Base-by-base conservation (phyloP, 305 asterid genomes). In the Fraxinus albicans region DNA sequence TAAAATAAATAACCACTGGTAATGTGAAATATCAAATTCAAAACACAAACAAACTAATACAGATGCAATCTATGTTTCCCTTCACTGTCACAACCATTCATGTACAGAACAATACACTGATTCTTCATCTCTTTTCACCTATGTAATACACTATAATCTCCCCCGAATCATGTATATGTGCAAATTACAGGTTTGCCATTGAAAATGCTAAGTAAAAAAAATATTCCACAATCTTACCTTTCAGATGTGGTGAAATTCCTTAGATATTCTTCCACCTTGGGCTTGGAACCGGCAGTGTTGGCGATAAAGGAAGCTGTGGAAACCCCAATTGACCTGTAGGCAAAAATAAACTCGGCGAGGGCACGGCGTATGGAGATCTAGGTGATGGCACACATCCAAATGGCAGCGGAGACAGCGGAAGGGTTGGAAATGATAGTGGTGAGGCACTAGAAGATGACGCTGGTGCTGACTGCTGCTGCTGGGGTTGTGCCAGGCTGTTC, bases 351-450 rank as follows among this genome's bases (percentile, higher is more conserved):
- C 90, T 65, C 0, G 93, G 95, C 0, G 97, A 88, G 8, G 85
- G 76, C 84, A 90, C 78, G 5, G 91, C 93, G 27, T 89, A 93
- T 0, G 93, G 94, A 21, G 97, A 91, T 84, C 83, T 87, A 0
- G 98, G 95, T n/a, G 98, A 92, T 21, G 94, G 94, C 40, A 86
- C 79, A 87, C 97, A 94, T n/a, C 99, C 97, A 65, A 94, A 95
- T 42, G 98, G 94, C 73, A 93, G 87, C 3, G 98, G 98, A 13
- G 97, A 94, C 12, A 87, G 79, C 23, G 98, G 98, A 81, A 89
- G 84, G 5, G 65, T 60, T 0, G 93, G 92, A 35, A 89, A 90
- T 2, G 85, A 58, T 15, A 88, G 78, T 0, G 90, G 89, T 29
- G 83, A 79, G 33, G 86, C 53, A 17, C 83, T 65, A 34, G 88